phyloP scores from a whole-genome alignment of 2,329 filamentous ascomycete genomes.

The Periconia sp. region DNA sequence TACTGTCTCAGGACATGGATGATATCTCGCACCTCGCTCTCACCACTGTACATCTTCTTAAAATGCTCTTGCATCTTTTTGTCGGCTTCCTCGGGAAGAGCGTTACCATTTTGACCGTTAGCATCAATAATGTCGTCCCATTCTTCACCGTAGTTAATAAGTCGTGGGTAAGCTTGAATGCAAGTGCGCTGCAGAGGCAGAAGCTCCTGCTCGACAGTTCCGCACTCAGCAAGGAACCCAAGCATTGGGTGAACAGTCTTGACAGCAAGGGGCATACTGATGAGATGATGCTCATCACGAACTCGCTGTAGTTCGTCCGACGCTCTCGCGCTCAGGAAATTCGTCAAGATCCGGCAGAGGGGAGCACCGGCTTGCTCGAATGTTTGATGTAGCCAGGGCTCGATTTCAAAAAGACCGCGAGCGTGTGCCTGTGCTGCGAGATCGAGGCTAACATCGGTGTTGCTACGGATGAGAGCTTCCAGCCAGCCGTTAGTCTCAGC shows the following conservation, averaged over 20 bases:
- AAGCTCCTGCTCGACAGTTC: slow-evolving; percentile 69
- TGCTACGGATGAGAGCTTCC: slow-evolving; percentile 76
- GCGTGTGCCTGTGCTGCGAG: slow-evolving; percentile 85
- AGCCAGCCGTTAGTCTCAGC: slow-evolving; percentile 84
- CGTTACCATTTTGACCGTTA: slow-evolving; percentile 82
- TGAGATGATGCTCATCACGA: slow-evolving; percentile 69
- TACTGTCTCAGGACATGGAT: slow-evolving; percentile 84
- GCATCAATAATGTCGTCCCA: slow-evolving; percentile 89
- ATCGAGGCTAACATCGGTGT: slow-evolving; percentile 86
- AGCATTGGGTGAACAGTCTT: slow-evolving; percentile 84
- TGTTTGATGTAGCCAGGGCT: slow-evolving; percentile 78
- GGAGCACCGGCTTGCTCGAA: slow-evolving; percentile 67
- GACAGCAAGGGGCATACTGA: slow-evolving; percentile 78
- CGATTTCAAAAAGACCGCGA: slow-evolving; percentile 77
- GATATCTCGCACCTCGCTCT: slow-evolving; percentile 84
- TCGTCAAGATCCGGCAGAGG: slow-evolving; percentile 73
- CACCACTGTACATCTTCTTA: slow-evolving; percentile 95
- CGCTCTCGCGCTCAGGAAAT: slow-evolving; percentile 85
- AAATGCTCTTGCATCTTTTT: slow-evolving; percentile 96
- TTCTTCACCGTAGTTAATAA: slow-evolving; percentile 91
- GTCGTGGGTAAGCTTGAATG: slow-evolving; percentile 87
- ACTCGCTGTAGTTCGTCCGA: slow-evolving; percentile 79
- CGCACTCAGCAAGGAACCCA: slow-evolving; percentile 69
- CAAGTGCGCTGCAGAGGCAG: slow-evolving; percentile 84
- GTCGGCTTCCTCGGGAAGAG: slow-evolving; percentile 78